Percentiles rank a stretch among this genome's conserved stretches.
phyloP scores from a whole-genome alignment of 352 stramenopile genomes.

The Globisporangium mamillatum region DNA sequence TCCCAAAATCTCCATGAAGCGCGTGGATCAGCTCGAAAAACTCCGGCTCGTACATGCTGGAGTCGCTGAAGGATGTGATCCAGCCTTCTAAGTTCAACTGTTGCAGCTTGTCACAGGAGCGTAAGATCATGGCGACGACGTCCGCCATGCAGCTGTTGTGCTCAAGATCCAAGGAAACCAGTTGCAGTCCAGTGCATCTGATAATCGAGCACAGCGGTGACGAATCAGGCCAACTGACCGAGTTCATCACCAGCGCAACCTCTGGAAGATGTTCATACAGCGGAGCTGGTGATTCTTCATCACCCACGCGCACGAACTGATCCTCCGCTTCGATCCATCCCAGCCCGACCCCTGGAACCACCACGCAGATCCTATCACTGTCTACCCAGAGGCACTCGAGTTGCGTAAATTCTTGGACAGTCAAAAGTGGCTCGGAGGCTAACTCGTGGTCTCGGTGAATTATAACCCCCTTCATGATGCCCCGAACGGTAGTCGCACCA shows the following conservation, averaged over 20 bases:
- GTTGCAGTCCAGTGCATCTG: background rate
- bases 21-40: background rate
- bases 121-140: background rate
- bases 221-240: background rate
- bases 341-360: background rate
- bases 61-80: background rate
- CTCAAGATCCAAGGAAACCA: background rate
- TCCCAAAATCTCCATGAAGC: background rate
- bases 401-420: background rate
- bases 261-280: background rate
- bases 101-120: background rate
- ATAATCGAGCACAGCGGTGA: background rate
- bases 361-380: background rate
- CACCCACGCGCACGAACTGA: background rate
- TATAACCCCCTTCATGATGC: background rate
- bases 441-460: background rate
- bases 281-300: background rate
- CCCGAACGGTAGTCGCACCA: background rate
- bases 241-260: background rate
- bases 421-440: background rate
- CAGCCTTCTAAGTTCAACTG: constrained; percentile 1
- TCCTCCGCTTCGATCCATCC: background rate
- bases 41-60: background rate
- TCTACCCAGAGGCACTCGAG: background rate
- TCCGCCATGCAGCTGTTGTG: background rate